Evolutionary conservation across 75 land plant species (phyloP), one percentile per base, ranked within the genome.

Genomic region (Isoetes taiwanensis): DNA sequence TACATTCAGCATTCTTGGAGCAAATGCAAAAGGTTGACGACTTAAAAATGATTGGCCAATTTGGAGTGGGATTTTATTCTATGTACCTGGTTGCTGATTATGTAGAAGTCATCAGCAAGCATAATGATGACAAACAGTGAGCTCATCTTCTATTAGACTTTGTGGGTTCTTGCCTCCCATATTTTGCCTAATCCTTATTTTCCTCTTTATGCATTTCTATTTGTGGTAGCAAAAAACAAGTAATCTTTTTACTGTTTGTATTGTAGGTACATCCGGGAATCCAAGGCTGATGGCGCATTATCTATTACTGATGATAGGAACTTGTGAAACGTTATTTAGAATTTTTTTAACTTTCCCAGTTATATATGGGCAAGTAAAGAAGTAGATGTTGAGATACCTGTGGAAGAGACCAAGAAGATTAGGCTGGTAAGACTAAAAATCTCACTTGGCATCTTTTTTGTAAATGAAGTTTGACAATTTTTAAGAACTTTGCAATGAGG

Each of bases 61-160:
- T 46, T 46, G 50, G 50, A 46, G 50, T 46, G 8, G 50, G 50
- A 19, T 46, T 46, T 23, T 46, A 46, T n/a, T 46, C 50, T 5
- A 23, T 46, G 6, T 46, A 46, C n/a, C 23, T 46, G 50, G 50
- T 46, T n/a, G 50, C 50, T 6, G 50, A 46, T 16, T 46, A 46
- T 23, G 50, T 46, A 6, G 50, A 46, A 23, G 50, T 46, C 50
- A 46, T 46, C 50, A 46, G 50, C n/a, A 46, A 46, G 16, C 5
- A 46, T 16, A 46, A 46, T n/a, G 50, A 46, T 3, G 50, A 46
- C 16, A 46, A 46, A n/a, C 50, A 46, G 50, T 46, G 25, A 6
- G 50, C 4, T n/a, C n/a, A n/a, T n/a, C n/a, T n/a, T n/a, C n/a
- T n/a, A n/a, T n/a, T n/a, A n/a, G n/a, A n/a, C n/a, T n/a, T n/a